A percentile compares a stretch with the other conserved stretches of the same genome.
These are phyloP conservation scores for Excoecaria cochinchinensis DNA, from an alignment of 345 rosid species.

Conservation along the genomic window DNA sequence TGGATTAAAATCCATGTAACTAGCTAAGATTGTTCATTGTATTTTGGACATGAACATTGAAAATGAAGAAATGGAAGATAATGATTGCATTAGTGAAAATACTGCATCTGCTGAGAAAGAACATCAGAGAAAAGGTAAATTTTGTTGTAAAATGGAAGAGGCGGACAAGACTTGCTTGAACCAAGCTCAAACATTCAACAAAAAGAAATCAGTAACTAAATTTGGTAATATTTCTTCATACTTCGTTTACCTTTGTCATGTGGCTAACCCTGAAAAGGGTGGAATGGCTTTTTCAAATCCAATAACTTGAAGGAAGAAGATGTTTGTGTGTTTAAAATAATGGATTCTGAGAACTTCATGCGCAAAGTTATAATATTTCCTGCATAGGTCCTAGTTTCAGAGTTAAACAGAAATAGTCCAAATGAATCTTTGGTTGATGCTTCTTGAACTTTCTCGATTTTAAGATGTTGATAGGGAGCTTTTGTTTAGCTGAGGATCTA, in stretches of 20 bases:
- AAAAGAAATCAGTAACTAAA: neutral
- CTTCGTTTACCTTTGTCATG: too few relatives aligned
- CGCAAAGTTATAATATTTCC: neutral
- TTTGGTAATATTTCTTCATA: too few relatives aligned
- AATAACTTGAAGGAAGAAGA: neutral
- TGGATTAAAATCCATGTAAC: neutral
- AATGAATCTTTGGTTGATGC: too few relatives aligned
- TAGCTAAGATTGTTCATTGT: neutral
- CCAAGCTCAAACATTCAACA: too few relatives aligned
- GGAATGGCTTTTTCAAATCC: too few relatives aligned
- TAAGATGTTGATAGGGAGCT: too few relatives aligned
- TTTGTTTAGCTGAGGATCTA: too few relatives aligned
- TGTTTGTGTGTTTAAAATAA: neutral
- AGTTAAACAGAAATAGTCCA: too few relatives aligned
- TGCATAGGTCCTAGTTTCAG: neutral
- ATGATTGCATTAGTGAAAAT: neutral
- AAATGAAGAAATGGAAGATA: neutral
- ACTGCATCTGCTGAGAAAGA: neutral
- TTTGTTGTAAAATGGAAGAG: neutral
- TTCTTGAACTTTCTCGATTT: too few relatives aligned
- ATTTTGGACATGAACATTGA: too few relatives aligned
- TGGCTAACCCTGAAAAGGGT: too few relatives aligned
- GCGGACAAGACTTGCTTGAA: neutral
- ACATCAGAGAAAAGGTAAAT: neutral
- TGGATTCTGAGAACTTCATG: neutral